These are phyloP conservation scores for Saturnispora dispora DNA, from an alignment of 805 yeast species.

Conservation along the genomic window DNA sequence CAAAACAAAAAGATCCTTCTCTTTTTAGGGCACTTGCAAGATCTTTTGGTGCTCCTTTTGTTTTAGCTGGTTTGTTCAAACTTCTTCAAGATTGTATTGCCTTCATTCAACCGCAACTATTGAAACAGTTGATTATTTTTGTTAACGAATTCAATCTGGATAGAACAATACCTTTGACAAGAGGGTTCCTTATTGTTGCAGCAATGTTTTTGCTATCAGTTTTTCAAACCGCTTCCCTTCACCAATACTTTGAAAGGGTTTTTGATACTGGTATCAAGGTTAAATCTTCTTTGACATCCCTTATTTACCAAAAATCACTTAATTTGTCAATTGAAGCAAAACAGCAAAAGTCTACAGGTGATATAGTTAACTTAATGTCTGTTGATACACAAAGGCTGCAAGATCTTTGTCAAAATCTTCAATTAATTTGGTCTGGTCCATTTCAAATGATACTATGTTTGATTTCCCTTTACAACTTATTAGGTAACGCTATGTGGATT, in stretches of 20 bases:
- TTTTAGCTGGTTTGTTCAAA: slow-evolving; percentile 66
- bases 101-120: slow-evolving; percentile 79
- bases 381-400: slow-evolving; percentile 87
- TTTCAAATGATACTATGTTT: slow-evolving; percentile 77
- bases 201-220: slow-evolving; percentile 70
- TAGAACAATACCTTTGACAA: slow-evolving; percentile 50
- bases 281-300: slow-evolving; percentile 58
- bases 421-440: slow-evolving; percentile 88
- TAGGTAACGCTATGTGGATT: slow-evolving; percentile 94
- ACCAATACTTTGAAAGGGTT: slow-evolving; percentile 69
- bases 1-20: slow-evolving; percentile 25
- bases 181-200: slow-evolving; percentile 66
- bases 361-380: slow-evolving; percentile 88
- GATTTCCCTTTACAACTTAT: slow-evolving; percentile 54
- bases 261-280: slow-evolving; percentile 72
- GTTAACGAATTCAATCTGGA: slow-evolving; percentile 42
- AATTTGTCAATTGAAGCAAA: slow-evolving; percentile 64
- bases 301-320: slow-evolving; percentile 60
- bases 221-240: slow-evolving; percentile 67
- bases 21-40: slow-evolving; percentile 40
- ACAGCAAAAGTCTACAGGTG: slow-evolving; percentile 73
- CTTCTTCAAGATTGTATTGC: slow-evolving; percentile 68
- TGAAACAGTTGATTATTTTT: slow-evolving; percentile 55
- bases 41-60: slow-evolving; percentile 68
- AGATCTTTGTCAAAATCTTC: slow-evolving; percentile 69